Evolutionary conservation across 441 rosid species (phyloP).

Genomic region (Populus hybrid): DNA sequence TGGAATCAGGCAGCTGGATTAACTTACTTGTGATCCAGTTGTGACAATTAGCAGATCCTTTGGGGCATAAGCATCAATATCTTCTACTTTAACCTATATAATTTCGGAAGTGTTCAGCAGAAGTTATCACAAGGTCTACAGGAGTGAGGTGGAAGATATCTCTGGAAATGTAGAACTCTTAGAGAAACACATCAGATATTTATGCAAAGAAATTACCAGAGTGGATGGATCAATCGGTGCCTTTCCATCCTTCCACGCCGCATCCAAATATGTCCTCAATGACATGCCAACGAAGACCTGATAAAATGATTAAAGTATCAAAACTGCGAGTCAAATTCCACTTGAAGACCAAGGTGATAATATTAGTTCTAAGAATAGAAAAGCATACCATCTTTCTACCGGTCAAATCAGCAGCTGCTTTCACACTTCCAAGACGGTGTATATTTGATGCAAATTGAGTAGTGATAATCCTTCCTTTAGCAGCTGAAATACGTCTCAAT

Average conservation of each 20-base stretch:
- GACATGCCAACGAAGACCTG: conserved; percentile 99
- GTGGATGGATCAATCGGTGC: conserved; percentile 94
- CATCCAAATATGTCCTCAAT: conserved; percentile 87
- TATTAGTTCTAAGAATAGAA: conserved; percentile 2
- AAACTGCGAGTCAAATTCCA: neutral
- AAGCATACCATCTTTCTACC: conserved; percentile 81
- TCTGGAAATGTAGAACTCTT: neutral
- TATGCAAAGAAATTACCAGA: conserved; percentile 51
- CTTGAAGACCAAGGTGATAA: neutral
- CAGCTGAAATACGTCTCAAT: conserved; percentile 62
- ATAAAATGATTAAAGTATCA: conserved; percentile 14
- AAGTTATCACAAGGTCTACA: neutral
- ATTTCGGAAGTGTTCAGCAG: conserved; percentile 15
- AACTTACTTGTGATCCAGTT: conserved; percentile 93
- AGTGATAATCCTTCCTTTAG: conserved; percentile 91
- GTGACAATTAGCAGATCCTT: conserved; percentile 92
- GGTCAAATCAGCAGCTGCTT: conserved; percentile 92
- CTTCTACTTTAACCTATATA: conserved; percentile 82
- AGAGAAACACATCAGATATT: neutral
- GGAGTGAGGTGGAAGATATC: neutral
- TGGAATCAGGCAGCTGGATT: conserved; percentile 16
- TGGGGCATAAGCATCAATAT: conserved; percentile 90
- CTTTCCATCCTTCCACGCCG: conserved; percentile 99
- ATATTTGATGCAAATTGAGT: conserved; percentile 98
- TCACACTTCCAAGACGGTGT: conserved; percentile 95